Evolutionary conservation across 1,139 yeast species (phyloP).

Genomic region (Geotrichum australiense): DNA sequence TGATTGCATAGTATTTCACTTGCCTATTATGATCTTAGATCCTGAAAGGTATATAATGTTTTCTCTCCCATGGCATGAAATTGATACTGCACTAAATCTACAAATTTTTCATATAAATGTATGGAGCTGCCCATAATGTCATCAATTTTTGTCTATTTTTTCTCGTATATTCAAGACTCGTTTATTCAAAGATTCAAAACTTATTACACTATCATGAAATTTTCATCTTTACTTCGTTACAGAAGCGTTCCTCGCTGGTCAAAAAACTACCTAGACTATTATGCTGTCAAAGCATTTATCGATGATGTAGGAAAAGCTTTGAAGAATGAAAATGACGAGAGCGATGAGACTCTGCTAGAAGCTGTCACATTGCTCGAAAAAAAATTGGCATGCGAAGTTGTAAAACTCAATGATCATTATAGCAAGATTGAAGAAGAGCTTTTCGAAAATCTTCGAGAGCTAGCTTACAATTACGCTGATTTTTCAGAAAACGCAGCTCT

Average conservation of each 20-base stretch:
- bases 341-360: constrained; percentile 33
- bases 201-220: constrained; percentile 54
- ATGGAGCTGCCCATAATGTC: too few relatives aligned
- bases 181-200: too few relatives aligned
- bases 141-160: too few relatives aligned
- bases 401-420: constrained; percentile 50
- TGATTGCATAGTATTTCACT: too few relatives aligned
- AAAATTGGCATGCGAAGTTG: constrained; percentile 50
- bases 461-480: constrained; percentile 34
- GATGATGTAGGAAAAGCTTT: neutral
- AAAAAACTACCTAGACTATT: constrained; percentile 57
- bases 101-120: too few relatives aligned
- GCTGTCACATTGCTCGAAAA: constrained; percentile 45
- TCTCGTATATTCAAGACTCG: too few relatives aligned
- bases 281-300: constrained; percentile 47
- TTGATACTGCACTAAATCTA: too few relatives aligned
- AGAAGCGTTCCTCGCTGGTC: constrained; percentile 81
- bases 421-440: constrained; percentile 43
- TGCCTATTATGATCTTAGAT: too few relatives aligned
- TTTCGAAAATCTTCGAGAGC: constrained; percentile 40
- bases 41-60: too few relatives aligned
- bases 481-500: neutral
- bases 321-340: constrained; percentile 33
- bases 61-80: too few relatives aligned
- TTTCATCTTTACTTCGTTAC: constrained; percentile 63